Percentiles rank a stretch among this genome's conserved stretches.
Evolutionary conservation across 2,329 filamentous ascomycete genomes (phyloP).

Genomic region (Aspergillus floridensis): DNA sequence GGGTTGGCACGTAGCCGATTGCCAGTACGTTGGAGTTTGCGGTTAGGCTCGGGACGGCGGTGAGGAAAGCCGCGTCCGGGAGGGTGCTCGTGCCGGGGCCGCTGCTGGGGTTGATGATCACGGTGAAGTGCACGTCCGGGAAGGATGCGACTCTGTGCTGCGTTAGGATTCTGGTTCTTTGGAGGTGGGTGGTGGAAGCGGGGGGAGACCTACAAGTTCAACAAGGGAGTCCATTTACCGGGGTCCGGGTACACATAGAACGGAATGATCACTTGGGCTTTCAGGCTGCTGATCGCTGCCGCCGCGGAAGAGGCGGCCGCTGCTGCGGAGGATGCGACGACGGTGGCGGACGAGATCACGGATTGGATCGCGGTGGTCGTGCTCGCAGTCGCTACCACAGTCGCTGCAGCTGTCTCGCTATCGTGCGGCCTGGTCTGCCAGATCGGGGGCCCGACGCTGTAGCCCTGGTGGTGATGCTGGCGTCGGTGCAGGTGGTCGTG

Average conservation of each 20-base stretch:
- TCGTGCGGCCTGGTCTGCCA: neutral
- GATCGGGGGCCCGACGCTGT: neutral
- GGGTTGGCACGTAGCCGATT: conserved; percentile 11
- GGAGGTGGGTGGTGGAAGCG: too few relatives aligned
- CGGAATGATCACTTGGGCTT: conserved; percentile 14
- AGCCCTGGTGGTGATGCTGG: neutral
- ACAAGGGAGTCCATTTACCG: conserved; percentile 18
- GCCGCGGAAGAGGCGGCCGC: neutral
- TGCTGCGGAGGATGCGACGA: neutral
- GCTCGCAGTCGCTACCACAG: too few relatives aligned
- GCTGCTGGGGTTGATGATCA: conserved; percentile 23
- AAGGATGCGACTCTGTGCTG: conserved; percentile 4
- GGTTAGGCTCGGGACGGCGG: conserved; percentile 5
- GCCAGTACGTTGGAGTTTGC: conserved; percentile 7
- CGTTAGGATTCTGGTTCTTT: neutral
- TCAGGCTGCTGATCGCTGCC: neutral
- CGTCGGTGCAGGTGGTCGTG: neutral
- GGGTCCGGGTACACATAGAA: conserved; percentile 20
- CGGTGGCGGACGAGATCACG: neutral
- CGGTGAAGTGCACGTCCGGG: conserved; percentile 18
- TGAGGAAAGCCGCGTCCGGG: conserved; percentile 10
- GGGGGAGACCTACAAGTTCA: conserved; percentile 8
- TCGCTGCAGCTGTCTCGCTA: neutral
- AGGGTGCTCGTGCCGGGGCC: conserved; percentile 13
- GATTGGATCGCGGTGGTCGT: neutral